phyloP scores from a whole-genome alignment of 371 early-diverging fungal species.

The Rhizopus sp. region DNA sequence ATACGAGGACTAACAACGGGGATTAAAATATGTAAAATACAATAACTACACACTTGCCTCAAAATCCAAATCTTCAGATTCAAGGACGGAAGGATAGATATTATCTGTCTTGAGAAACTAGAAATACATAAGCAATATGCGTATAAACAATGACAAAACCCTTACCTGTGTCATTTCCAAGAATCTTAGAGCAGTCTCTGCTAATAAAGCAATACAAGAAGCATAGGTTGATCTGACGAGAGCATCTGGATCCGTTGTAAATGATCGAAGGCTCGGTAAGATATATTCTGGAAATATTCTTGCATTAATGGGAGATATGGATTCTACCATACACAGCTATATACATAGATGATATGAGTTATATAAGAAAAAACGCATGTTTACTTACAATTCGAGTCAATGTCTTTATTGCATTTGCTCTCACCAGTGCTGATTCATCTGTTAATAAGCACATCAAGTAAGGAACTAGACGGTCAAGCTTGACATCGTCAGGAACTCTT shows the following conservation, averaged over 20 bases:
- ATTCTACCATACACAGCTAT: slow-evolving; percentile 75
- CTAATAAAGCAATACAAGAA: slow-evolving; percentile 73
- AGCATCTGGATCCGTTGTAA: slow-evolving; percentile 72
- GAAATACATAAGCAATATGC: slow-evolving; percentile 1
- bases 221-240: slow-evolving; percentile 86
- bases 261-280: slow-evolving; percentile 70
- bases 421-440: slow-evolving; percentile 74
- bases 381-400: slow-evolving; percentile 74
- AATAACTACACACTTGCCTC: slow-evolving; percentile 45
- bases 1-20: slow-evolving; percentile 62
- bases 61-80: slow-evolving; percentile 58
- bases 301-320: slow-evolving; percentile 79
- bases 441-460: slow-evolving; percentile 72
- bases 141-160: neutral
- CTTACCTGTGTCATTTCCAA: slow-evolving; percentile 68
- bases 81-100: slow-evolving; percentile 57
- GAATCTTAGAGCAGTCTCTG: slow-evolving; percentile 78
- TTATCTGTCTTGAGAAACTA: slow-evolving; percentile 64
- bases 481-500: slow-evolving; percentile 72
- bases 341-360: neutral
- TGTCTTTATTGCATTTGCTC: slow-evolving; percentile 72
- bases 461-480: slow-evolving; percentile 84
- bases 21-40: no score
- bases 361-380: neutral
- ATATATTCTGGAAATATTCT: slow-evolving; percentile 91